Evolutionary conservation across 192 early-diverging fungal species (phyloP), one percentile per base, ranked within the genome.

Genomic region (Diversispora eburnea): DNA sequence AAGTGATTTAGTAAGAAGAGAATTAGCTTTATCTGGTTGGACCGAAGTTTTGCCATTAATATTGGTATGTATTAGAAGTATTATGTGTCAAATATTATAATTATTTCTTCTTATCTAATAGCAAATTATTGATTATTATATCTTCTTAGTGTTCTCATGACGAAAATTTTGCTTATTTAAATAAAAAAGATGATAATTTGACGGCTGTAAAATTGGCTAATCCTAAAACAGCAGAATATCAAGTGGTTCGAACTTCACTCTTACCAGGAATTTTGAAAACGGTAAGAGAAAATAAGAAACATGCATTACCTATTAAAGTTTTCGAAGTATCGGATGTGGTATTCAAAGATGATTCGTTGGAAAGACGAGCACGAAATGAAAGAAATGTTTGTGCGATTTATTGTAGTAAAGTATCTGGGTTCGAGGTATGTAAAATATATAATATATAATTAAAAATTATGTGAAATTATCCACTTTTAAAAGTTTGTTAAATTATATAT

Each of bases 241-340:
- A 96, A 78, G 93, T 98, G 25, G 94, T 97, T 51, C 92, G 97
- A 66, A 93, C 95, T 22, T 91, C 93, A 13, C 83, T 99, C 64
- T 83, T 98, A 48, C 95, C 93, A 3, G 98, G 98, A 22, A 80
- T 97, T 17, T 85, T 99, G 69, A 99, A 99, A 88, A 97, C 96
- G 0, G 74, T 98, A 58, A 85, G 88, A 77, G 85, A 85, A 64
- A 93, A 94, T 82, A 95, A 92, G 85, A 92, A 89, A 78, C 88
- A 94, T 67, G 81, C 95, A 4, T 84, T 96, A 49, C 98, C 98
- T 8, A 82, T 96, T 83, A 93, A 93, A 81, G 78, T 98, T 72
- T 99, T 99, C 77, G 98, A 99, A 79, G 95, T 98, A 45, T 94
- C 93, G 42, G 96, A 99, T 70, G 89, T 97, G 41, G 93, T 92